Evolutionary conservation across 2,329 filamentous ascomycete genomes (phyloP).

Genomic region (Trichocomaceae sp.): DNA sequence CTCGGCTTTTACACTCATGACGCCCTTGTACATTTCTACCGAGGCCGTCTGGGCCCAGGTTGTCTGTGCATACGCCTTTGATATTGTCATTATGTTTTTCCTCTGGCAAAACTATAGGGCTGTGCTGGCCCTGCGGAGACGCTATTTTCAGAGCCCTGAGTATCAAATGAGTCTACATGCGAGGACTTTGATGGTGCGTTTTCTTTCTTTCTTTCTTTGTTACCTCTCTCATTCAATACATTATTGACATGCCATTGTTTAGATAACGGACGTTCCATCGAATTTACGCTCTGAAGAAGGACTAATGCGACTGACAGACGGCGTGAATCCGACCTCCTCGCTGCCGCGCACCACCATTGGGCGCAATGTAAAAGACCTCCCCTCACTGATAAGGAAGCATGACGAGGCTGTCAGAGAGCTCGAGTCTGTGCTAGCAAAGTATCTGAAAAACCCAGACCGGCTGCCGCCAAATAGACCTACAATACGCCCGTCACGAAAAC

Average conservation of each 20-base stretch:
- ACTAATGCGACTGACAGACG: constrained; percentile 73
- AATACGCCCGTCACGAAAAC: constrained; percentile 73
- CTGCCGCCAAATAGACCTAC: constrained; percentile 70
- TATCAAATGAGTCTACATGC: constrained; percentile 86
- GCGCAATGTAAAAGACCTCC: constrained; percentile 85
- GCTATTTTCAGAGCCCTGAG: constrained; percentile 77
- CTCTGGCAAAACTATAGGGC: constrained; percentile 86
- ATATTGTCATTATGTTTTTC: constrained; percentile 69
- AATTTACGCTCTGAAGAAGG: constrained; percentile 77
- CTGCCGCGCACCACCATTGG: constrained; percentile 76
- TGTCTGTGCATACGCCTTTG: constrained; percentile 57
- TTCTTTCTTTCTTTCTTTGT: not conserved
- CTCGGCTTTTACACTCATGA: constrained; percentile 40
- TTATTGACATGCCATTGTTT: not conserved
- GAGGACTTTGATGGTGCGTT: constrained; percentile 49
- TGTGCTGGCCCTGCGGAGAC: constrained; percentile 62
- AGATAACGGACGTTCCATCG: constrained; percentile 78
- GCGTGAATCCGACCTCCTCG: constrained; percentile 69
- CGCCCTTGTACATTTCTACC: constrained; percentile 45
- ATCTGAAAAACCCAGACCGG: constrained; percentile 77
- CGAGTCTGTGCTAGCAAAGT: constrained; percentile 78
- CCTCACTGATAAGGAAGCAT: constrained; percentile 77
- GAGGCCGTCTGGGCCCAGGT: constrained; percentile 54
- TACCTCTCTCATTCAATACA: too few relatives aligned
- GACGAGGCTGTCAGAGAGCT: constrained; percentile 72